Evolutionary conservation across 1,284 basidiomycete genomes (phyloP).

Genomic region (Vanrija pseudolonga): DNA sequence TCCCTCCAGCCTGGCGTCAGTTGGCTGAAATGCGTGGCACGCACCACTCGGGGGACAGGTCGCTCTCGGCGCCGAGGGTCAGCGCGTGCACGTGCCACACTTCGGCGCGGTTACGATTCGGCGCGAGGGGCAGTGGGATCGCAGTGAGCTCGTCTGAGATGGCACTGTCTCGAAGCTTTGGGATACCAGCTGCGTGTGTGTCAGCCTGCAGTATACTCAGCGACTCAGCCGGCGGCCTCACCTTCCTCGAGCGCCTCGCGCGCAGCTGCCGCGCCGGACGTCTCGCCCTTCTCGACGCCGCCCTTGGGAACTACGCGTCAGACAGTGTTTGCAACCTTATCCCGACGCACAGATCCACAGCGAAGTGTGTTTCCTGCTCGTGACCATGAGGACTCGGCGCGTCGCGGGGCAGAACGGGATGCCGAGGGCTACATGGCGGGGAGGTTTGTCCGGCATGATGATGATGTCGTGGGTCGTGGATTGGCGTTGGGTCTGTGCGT

Average conservation of each 20-base stretch:
- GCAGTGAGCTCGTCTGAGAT: slow-evolving; percentile 4
- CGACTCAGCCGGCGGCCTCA: slow-evolving; percentile 7
- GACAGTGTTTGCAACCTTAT: background rate
- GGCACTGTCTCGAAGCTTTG: background rate
- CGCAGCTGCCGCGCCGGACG: slow-evolving; percentile 40
- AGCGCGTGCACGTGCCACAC: slow-evolving; percentile 38
- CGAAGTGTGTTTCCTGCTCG: slow-evolving; percentile 36
- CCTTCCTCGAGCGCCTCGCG: slow-evolving; percentile 48
- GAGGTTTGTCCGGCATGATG: slow-evolving; percentile 11
- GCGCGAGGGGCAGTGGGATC: background rate
- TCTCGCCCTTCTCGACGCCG: slow-evolving; percentile 43
- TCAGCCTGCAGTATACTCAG: background rate
- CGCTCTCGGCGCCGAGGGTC: slow-evolving; percentile 14
- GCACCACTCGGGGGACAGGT: slow-evolving; percentile 24
- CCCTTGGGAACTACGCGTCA: slow-evolving; percentile 42
- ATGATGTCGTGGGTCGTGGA: too few relatives aligned
- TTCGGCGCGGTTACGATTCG: slow-evolving; percentile 8
- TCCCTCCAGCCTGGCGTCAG: slow-evolving; percentile 31
- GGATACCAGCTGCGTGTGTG: slow-evolving; percentile 4
- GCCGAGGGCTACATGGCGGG: slow-evolving; percentile 42
- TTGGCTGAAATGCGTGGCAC: background rate
- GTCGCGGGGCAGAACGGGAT: slow-evolving; percentile 32
- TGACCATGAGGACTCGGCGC: slow-evolving; percentile 39
- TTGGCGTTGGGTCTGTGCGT: too few relatives aligned
- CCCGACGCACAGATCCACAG: slow-evolving; percentile 44